Evolutionary conservation across 2,329 filamentous ascomycete species (phyloP).

Genomic region (Penicillium vulpinum): DNA sequence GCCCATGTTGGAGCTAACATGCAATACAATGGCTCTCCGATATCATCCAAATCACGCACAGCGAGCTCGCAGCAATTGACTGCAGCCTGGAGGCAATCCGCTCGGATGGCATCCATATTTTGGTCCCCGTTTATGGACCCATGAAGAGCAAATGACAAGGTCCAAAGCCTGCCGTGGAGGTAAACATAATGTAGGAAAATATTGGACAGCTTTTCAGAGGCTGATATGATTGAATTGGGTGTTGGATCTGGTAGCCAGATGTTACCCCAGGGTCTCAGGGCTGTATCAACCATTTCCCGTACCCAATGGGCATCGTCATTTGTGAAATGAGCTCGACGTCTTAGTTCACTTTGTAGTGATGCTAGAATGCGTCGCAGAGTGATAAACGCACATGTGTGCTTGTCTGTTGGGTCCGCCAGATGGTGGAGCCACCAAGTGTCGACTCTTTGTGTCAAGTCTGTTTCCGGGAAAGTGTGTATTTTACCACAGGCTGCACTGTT

Average conservation of each 20-base stretch:
- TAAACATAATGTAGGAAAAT: slow-evolving; percentile 30
- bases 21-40: slow-evolving; percentile 32
- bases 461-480: slow-evolving; percentile 31
- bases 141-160: slow-evolving; percentile 29
- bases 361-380: slow-evolving; percentile 23
- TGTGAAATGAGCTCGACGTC: slow-evolving; percentile 5
- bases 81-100: slow-evolving; percentile 33
- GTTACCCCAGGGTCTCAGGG: slow-evolving; percentile 24
- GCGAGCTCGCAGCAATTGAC: slow-evolving; percentile 30
- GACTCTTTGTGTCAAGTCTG: slow-evolving; percentile 24
- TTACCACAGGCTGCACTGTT: slow-evolving; percentile 32
- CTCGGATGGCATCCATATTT: slow-evolving; percentile 18
- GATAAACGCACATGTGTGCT: slow-evolving; percentile 33
- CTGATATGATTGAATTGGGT: background rate
- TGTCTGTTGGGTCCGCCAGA: slow-evolving; percentile 29
- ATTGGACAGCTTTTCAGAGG: slow-evolving; percentile 16
- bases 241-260: slow-evolving; percentile 20
- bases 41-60: slow-evolving; percentile 24
- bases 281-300: slow-evolving; percentile 21
- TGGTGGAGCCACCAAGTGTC: slow-evolving; percentile 32
- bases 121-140: slow-evolving; percentile 8
- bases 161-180: slow-evolving; percentile 30
- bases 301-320: slow-evolving; percentile 28
- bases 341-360: slow-evolving; percentile 20
- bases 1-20: slow-evolving; percentile 38